Evolutionary conservation across 2,329 filamentous ascomycete species (phyloP).

Genomic region (Venturiaceae sp.): DNA sequence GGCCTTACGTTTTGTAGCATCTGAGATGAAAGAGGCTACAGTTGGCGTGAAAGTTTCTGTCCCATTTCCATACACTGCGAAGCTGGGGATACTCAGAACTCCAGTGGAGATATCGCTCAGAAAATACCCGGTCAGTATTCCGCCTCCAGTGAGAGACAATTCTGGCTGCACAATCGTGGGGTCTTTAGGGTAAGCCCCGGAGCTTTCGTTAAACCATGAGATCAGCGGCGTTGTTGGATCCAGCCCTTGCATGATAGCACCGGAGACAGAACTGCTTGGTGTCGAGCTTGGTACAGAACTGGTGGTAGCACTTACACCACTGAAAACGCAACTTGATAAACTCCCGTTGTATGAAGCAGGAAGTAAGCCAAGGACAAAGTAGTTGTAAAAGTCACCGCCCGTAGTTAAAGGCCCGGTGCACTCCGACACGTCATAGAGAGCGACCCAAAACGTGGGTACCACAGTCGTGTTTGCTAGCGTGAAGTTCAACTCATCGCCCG

Average conservation of each 20-base stretch:
- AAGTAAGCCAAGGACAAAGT: slow-evolving; percentile 27
- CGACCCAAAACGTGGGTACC: slow-evolving; percentile 11
- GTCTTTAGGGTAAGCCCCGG: slow-evolving; percentile 16
- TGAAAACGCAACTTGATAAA: neutral
- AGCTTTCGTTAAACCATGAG: slow-evolving; percentile 8
- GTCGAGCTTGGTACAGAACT: neutral
- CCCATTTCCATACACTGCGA: slow-evolving; percentile 17
- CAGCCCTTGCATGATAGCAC: neutral
- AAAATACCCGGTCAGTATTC: neutral
- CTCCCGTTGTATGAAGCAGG: slow-evolving; percentile 11
- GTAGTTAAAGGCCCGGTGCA: slow-evolving; percentile 23
- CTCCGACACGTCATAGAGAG: slow-evolving; percentile 14
- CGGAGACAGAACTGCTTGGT: neutral
- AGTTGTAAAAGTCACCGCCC: slow-evolving; percentile 34
- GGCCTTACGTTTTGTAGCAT: slow-evolving; percentile 10
- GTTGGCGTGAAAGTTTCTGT: slow-evolving; percentile 19
- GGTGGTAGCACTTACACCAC: neutral
- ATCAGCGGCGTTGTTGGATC: neutral
- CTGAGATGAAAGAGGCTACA: slow-evolving; percentile 16
- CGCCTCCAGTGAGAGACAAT: slow-evolving; percentile 11
- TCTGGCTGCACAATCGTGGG: slow-evolving; percentile 15
- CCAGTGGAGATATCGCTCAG: slow-evolving; percentile 15
- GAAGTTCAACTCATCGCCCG: slow-evolving; percentile 21
- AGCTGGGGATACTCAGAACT: slow-evolving; percentile 29
- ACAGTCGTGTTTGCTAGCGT: slow-evolving; percentile 18